A percentile compares a stretch with the other conserved stretches of the same genome.
These are phyloP conservation scores for Apiospora arundinis DNA, from an alignment of 2,329 filamentous ascomycete genomes.

Conservation along the genomic window DNA sequence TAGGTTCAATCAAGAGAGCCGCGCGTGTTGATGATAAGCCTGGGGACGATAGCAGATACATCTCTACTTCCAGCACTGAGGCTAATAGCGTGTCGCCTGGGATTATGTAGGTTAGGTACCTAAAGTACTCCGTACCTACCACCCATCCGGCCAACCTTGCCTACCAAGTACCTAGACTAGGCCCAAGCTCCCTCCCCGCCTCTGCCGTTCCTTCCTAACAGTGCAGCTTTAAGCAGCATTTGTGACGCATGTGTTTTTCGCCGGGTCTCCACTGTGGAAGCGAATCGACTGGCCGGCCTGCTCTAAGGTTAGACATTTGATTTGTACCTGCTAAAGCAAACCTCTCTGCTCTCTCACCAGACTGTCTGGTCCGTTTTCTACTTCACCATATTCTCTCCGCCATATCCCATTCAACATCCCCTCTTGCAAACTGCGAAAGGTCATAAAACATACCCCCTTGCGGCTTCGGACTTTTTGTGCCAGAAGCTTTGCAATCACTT, in stretches of 20 bases:
- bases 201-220: slow-evolving; percentile 15
- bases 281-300: slow-evolving; percentile 14
- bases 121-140: no score
- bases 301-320: slow-evolving; percentile 17
- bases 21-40: slow-evolving; percentile 12
- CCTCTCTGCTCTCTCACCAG: slow-evolving; percentile 10
- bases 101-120: neutral
- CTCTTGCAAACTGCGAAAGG: slow-evolving; percentile 5
- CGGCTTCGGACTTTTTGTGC: slow-evolving; percentile 1
- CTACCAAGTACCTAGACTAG: neutral
- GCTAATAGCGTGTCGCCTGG: neutral
- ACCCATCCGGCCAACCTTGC: no score
- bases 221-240: slow-evolving; percentile 13
- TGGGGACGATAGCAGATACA: neutral
- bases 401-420: slow-evolving; percentile 3
- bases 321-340: slow-evolving; percentile 18
- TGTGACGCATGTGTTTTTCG: slow-evolving; percentile 18
- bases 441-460: neutral
- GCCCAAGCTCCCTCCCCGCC: slow-evolving; percentile 17
- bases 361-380: slow-evolving; percentile 7
- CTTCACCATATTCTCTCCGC: slow-evolving; percentile 12
- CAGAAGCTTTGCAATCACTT: neutral
- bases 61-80: no score
- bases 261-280: slow-evolving; percentile 9
- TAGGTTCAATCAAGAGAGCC: neutral